phyloP scores from a whole-genome alignment of 1,139 yeast genomes.

The Insectozyma bohioensis region DNA sequence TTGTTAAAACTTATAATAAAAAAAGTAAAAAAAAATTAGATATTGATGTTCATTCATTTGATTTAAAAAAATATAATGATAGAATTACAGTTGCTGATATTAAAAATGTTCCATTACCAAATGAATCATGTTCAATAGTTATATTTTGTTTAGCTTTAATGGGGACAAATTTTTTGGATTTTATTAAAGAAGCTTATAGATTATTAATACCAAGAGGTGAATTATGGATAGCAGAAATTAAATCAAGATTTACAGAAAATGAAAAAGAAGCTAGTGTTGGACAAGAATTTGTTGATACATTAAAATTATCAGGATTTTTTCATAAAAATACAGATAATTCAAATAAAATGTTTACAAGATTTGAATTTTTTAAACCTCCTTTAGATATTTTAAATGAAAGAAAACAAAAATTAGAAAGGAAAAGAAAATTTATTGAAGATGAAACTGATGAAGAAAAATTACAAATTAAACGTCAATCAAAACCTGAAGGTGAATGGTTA shows the following conservation, averaged over 20 bases:
- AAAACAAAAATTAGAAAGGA: conserved; percentile 60
- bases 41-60: conserved; percentile 82
- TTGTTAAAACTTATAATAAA: conserved; percentile 39
- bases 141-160: conserved; percentile 90
- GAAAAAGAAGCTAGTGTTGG: conserved; percentile 47
- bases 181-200: conserved; percentile 85
- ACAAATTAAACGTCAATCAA: conserved; percentile 51
- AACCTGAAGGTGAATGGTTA: conserved; percentile 83
- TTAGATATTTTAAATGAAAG: conserved; percentile 67
- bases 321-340: conserved; percentile 84
- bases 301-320: conserved; percentile 79
- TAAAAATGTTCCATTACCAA: conserved; percentile 79
- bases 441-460: conserved; percentile 62
- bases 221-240: conserved; percentile 96
- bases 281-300: conserved; percentile 72
- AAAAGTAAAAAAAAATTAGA: conserved; percentile 41
- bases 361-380: conserved; percentile 90
- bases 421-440: conserved; percentile 69
- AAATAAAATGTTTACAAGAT: conserved; percentile 91
- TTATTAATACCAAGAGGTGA: conserved; percentile 89
- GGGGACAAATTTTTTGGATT: conserved; percentile 96
- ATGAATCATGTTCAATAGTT: conserved; percentile 78
- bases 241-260: conserved; percentile 77
- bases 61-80: conserved; percentile 80
- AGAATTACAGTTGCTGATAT: conserved; percentile 95